Evolutionary conservation across 192 early-diverging fungal genomes (phyloP), one percentile per base, ranked within the genome.

Genomic region (Paraglomus brasilianum): DNA sequence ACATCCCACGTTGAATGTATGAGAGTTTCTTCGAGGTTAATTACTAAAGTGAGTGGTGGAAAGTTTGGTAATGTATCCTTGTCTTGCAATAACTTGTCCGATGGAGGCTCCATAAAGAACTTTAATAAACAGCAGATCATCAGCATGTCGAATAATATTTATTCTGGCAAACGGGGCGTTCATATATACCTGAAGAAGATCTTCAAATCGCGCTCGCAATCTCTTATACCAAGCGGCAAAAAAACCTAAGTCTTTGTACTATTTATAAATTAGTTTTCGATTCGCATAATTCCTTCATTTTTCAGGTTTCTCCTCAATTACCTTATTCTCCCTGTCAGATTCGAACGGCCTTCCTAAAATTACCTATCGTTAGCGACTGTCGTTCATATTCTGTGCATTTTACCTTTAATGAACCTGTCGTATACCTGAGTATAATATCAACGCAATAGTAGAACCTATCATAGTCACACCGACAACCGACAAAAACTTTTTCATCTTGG

Each of bases 21-120:
- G 75, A 99, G 79, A 46, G 94, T 92, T 70, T 99, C 94, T 65
- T 94, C 93, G 72, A 99, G 75, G 72, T 96, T 97, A 66, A 99
- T 87, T 60, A 95, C 94, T 48, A 99, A 83, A 21, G 97, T 99
- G 74, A 94, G 92, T 30, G 89, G 90, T 58, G 86, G 85, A 82
- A 95, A 96, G 60, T 19, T 55, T 44, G 87, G 89, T 42, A 88
- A 89, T 24, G 93, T 89, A 8, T 94, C 80, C 49, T 91, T 89
- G 62, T 97, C 95, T 0, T 96, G 96, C 46, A 99, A 82, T 59
- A 99, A 84, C 74, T 96, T 92, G 69, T 95, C 91, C 69, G 85
- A 87, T 43, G 87, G 87, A 14, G 92, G 92, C 48, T 89, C 83
- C 11, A 82, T 70, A 71, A 86, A 68, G 39, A 68, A 68, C 66